Evolutionary conservation across 2,329 filamentous ascomycete species (phyloP), one percentile per base, ranked within the genome.

Genomic region (Verticillium klebahnii): DNA sequence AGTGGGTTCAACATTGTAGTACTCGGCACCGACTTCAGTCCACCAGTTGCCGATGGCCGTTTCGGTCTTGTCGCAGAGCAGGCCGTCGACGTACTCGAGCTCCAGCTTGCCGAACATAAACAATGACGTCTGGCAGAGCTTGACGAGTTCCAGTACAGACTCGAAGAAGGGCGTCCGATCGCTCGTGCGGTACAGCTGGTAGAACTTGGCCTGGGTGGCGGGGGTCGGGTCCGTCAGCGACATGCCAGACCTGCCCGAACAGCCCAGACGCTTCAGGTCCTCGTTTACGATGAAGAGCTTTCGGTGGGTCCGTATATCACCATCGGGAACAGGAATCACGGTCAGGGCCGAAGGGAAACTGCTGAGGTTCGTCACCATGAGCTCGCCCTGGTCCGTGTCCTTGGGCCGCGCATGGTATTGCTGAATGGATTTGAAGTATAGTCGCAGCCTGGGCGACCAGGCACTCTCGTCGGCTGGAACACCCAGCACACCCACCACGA

Each of bases 341-440:
- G 92, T 97, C 64, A 98, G 80, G 0, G 92, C 90, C 0, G 93
- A 97, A 3, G 95, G 94, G 66, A 99, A 97, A 65, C 88, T 90
- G 75, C 91, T 94, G 34, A 98, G 80, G 72, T 97, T 97, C 5
- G 95, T 98, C 62, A 97, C 89, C 90, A 97, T 96, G 63, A 98
- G 78, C 64, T 90, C 89, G 6, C 95, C 95, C 15, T 96, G 77
- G 1, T 85, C 82, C 0, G 94, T 97, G 59, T 96, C 89, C 72
- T 91, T 92, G 37, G 89, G 87, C 52, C 92, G 85, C 1, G 93
- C 92, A 80, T 97, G 91, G 69, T 90, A 94, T 71, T 96, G 88
- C 61, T 90, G 88, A 59, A 97, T 85, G 1, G 92, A 91, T 66
- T 89, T 89, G 79, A 97, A 95, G 75, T 97, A 98, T 60, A 93